Percentiles rank a stretch among this genome's conserved stretches.
Evolutionary conservation across 2,329 filamentous ascomycete genomes (phyloP).

Genomic region (Colletotrichum sp.): DNA sequence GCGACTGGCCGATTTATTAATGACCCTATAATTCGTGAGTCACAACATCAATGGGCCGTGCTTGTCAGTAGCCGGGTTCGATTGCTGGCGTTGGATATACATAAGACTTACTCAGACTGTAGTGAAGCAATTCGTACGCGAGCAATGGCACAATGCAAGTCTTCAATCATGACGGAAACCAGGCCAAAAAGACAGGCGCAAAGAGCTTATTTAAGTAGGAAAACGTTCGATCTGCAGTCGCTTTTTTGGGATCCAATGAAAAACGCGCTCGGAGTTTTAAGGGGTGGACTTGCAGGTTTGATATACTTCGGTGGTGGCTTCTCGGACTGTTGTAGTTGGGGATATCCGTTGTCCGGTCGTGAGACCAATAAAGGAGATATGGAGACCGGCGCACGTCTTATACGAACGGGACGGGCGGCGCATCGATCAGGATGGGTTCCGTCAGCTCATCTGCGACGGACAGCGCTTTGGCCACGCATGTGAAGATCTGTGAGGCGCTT

Average conservation of each 20-base stretch:
- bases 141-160: conserved; percentile 46
- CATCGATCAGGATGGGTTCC: not conserved
- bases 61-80: not conserved
- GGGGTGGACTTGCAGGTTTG: conserved; percentile 12
- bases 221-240: not conserved
- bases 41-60: not conserved
- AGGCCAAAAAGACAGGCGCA: not conserved
- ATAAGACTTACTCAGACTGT: conserved; percentile 48
- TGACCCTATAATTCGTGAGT: not conserved
- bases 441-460: conserved; percentile 3
- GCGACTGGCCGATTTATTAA: not conserved
- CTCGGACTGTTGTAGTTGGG: conserved; percentile 27
- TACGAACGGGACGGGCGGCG: conserved; percentile 1
- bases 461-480: conserved; percentile 17
- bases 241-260: conserved; percentile 1
- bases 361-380: not conserved
- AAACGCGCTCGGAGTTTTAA: conserved; percentile 7
- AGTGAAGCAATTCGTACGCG: conserved; percentile 53
- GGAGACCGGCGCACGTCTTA: conserved; percentile 9
- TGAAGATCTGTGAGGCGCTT: conserved; percentile 2
- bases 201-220: conserved; percentile 6
- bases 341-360: conserved; percentile 34
- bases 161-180: conserved; percentile 36
- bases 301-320: conserved; percentile 15
- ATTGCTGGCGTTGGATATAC: not conserved